Evolutionary conservation across 192 early-diverging fungal genomes (phyloP), one percentile per base, ranked within the genome.

Genomic region (Polychytrium aggregatum): DNA sequence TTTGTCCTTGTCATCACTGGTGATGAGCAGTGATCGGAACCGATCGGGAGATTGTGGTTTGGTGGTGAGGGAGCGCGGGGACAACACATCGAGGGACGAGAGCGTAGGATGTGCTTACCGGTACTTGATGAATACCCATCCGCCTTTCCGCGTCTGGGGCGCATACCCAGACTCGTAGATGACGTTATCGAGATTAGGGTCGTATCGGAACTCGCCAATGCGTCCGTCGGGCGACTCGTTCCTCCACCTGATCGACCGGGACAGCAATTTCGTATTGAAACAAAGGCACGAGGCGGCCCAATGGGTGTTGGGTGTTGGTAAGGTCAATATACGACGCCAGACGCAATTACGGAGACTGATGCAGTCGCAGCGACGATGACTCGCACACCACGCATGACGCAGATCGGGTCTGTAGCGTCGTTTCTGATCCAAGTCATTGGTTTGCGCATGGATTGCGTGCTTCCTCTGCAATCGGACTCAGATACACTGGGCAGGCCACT

Each of bases 1-100:
- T 26, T 78, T 65, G 0, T 51, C 50, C 57, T 93, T 93, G 62
- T 93, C 90, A 24, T 86, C 73, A 30, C 87, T 78, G 36, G 2
- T 24, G 56, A 82, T 82, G 20, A 82, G 67, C 76, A 85, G 65
- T 47, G 8, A 8, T 27, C 11, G 6, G 24, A 46, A 6, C 4
- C 35, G 9, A 10, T 36, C 35, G 8, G 35, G 16, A 10, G 9
- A 36, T 16, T 36, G 16, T 10, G 16, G 8, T 36, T 10, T 36
- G 35, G 35, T 16, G 16, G 42, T 24, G 3, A 36, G 8, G 35
- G 9, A 11, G 11, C 7, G 11, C 44, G 22, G 21, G 44, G 11
- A 24, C 8, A 53, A 41, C 48, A 7, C 33, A 2, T 8, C 37
- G 27, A 41, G 3, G 13, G 17, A 34, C 22, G 8, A 13, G 14